Conservation (phyloP, 2,329 filamentous ascomycete genomes). For the Xylariaceae sp. region DNA sequence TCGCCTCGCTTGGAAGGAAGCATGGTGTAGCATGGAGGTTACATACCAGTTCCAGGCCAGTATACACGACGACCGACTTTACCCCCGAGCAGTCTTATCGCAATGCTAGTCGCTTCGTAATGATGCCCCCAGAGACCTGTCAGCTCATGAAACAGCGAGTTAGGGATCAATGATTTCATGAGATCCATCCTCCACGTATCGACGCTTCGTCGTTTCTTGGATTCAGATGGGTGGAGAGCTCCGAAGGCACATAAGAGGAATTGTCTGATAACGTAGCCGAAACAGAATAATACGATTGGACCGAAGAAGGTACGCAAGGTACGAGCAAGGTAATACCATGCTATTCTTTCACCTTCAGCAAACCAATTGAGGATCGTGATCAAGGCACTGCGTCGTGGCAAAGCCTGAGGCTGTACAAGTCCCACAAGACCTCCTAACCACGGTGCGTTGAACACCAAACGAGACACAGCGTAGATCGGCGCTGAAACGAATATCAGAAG, state of each 20-base stretch:
- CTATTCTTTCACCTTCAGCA: conserved; percentile 41
- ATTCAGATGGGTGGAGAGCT: conserved; percentile 31
- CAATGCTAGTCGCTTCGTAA: conserved; percentile 51
- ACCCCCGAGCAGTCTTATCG: conserved; percentile 47
- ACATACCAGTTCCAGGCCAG: conserved; percentile 50
- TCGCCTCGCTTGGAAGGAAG: too few relatives aligned
- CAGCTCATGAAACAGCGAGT: conserved; percentile 41
- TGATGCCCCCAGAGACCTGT: conserved; percentile 51
- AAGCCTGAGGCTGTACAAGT: conserved; percentile 39
- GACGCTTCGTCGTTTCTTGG: conserved; percentile 31
- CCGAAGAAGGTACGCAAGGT: conserved; percentile 37
- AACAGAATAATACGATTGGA: conserved; percentile 42
- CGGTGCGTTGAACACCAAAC: conserved; percentile 42
- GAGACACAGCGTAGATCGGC: conserved; percentile 39
- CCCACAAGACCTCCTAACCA: conserved; percentile 43
- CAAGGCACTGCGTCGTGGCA: conserved; percentile 32
- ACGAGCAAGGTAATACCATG: conserved; percentile 47
- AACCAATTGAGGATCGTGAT: conserved; percentile 45
- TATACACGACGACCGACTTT: conserved; percentile 51
- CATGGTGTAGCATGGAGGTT: too few relatives aligned
- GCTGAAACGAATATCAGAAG: conserved; percentile 39
- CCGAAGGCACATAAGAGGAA: conserved; percentile 38
- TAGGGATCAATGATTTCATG: conserved; percentile 42
- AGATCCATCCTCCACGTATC: conserved; percentile 42
- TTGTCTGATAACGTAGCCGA: conserved; percentile 38